Percentiles rank a stretch among this genome's conserved stretches.
Evolutionary conservation across 2,329 filamentous ascomycete genomes (phyloP).

Genomic region (Penicillium digitatum): DNA sequence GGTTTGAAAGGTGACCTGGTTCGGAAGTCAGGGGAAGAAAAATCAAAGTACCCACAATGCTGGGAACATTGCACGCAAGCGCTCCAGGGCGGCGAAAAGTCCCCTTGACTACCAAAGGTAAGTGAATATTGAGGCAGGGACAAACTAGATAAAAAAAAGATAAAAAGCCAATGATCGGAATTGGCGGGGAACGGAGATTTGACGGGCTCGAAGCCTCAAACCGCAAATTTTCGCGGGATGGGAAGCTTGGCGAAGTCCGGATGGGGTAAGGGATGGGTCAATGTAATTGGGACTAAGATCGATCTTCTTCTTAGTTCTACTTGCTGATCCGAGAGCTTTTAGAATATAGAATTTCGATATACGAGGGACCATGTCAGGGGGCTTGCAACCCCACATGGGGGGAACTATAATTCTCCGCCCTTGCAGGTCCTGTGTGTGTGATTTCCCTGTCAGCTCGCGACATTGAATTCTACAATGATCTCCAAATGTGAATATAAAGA

Average conservation of each 20-base stretch:
- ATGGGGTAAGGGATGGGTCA: conserved; percentile 7
- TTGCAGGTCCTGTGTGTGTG: no score
- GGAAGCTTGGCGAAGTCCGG: conserved; percentile 18
- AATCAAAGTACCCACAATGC: conserved; percentile 20
- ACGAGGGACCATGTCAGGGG: background rate
- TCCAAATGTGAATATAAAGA: background rate
- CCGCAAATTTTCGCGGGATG: conserved; percentile 21
- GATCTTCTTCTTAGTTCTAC: no score
- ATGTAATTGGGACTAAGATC: background rate
- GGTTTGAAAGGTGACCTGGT: conserved; percentile 4
- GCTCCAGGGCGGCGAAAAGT: conserved; percentile 11
- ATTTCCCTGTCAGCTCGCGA: no score
- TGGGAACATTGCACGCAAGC: conserved; percentile 18
- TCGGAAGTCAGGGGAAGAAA: conserved; percentile 22
- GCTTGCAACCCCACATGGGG: background rate
- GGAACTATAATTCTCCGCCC: background rate
- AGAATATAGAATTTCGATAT: background rate
- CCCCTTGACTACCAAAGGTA: conserved; percentile 1
- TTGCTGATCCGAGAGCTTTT: no score
- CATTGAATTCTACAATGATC: background rate
- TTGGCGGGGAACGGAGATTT: conserved; percentile 14
- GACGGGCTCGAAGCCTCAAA: conserved; percentile 8
- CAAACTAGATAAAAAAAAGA: conserved; percentile 14
- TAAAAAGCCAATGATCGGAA: background rate
- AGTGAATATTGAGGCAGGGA: background rate